phyloP scores from a whole-genome alignment of 768 basidiomycete genomes.

The Candolleomyces aberdarensis region DNA sequence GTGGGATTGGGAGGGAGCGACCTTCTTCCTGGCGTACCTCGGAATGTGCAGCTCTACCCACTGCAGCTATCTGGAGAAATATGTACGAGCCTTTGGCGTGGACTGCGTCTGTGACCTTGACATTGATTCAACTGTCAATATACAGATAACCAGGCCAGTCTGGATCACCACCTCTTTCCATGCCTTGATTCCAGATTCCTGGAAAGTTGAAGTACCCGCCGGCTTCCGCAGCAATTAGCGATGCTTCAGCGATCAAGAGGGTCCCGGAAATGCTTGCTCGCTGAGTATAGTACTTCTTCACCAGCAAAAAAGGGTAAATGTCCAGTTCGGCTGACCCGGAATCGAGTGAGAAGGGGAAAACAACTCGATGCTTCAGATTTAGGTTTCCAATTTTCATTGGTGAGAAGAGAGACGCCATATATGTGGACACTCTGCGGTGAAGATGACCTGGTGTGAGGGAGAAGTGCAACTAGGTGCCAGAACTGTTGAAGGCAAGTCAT shows the following conservation, averaged over 20 bases:
- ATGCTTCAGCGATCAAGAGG: constrained; percentile 56
- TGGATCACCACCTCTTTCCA: constrained; percentile 47
- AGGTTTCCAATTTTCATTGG: constrained; percentile 42
- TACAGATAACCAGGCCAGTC: too few species aligned
- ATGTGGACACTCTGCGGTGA: too few species aligned
- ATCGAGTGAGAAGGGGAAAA: constrained; percentile 54
- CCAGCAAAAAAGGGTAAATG: constrained; percentile 29
- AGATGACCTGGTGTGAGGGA: too few species aligned
- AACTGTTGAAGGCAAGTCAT: too few species aligned
- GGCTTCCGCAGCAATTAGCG: constrained; percentile 46
- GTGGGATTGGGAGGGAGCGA: constrained; percentile 30
- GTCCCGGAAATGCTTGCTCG: constrained; percentile 47
- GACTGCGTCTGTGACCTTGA: constrained; percentile 47
- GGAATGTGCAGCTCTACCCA: constrained; percentile 40
- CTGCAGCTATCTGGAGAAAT: constrained; percentile 56
- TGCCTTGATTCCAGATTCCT: constrained; percentile 57
- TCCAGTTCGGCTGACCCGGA: constrained; percentile 34
- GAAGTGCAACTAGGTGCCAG: too few species aligned
- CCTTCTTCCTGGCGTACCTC: constrained; percentile 33
- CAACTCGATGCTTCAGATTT: constrained; percentile 46
- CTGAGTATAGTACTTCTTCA: constrained; percentile 47
- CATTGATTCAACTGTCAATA: neutral
- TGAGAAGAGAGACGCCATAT: constrained; percentile 34
- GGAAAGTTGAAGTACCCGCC: constrained; percentile 51
- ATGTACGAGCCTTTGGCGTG: constrained; percentile 37